phyloP scores from a whole-genome alignment of 495 filamentous ascomycete species.

The Penicillium maclennaniae region DNA sequence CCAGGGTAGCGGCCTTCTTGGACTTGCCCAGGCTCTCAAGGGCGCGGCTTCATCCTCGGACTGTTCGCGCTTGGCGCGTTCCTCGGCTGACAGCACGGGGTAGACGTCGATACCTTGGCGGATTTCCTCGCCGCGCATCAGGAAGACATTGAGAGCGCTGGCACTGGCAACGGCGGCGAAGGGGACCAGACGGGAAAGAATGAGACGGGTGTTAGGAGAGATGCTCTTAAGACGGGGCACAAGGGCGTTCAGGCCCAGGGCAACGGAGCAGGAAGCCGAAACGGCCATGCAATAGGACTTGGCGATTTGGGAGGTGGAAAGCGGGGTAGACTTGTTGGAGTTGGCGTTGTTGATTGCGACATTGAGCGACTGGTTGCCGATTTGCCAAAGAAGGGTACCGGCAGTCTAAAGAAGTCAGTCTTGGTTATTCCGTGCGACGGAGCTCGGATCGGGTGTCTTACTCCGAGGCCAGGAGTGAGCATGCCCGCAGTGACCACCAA shows the following conservation, averaged over 20 bases:
- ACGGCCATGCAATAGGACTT: constrained; percentile 93
- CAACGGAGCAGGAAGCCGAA: constrained; percentile 85
- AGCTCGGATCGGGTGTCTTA: constrained; percentile 4
- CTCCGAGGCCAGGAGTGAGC: constrained; percentile 70
- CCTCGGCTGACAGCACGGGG: constrained; percentile 53
- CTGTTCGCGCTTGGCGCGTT: constrained; percentile 48
- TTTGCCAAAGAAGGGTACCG: constrained; percentile 91
- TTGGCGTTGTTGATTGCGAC: constrained; percentile 97
- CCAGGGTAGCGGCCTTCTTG: constrained; percentile 78
- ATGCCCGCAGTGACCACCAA: constrained; percentile 96
- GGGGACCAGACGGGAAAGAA: constrained; percentile 80
- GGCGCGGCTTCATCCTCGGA: constrained; percentile 47
- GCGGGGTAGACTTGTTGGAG: constrained; percentile 90
- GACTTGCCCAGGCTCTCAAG: constrained; percentile 74
- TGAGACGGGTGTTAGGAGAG: constrained; percentile 65
- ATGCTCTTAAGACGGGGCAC: constrained; percentile 80
- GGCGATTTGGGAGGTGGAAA: constrained; percentile 72
- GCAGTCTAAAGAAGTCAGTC: constrained; percentile 53
- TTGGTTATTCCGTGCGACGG: not conserved
- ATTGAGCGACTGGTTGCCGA: constrained; percentile 95
- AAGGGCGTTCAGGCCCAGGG: constrained; percentile 83
- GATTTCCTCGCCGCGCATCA: constrained; percentile 97
- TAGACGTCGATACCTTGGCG: constrained; percentile 91
- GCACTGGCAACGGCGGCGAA: constrained; percentile 93
- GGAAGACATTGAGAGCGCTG: constrained; percentile 87